These are phyloP conservation scores for Fraxinus albicans DNA, from an alignment of 305 asterid genomes.

Conservation along the genomic window DNA sequence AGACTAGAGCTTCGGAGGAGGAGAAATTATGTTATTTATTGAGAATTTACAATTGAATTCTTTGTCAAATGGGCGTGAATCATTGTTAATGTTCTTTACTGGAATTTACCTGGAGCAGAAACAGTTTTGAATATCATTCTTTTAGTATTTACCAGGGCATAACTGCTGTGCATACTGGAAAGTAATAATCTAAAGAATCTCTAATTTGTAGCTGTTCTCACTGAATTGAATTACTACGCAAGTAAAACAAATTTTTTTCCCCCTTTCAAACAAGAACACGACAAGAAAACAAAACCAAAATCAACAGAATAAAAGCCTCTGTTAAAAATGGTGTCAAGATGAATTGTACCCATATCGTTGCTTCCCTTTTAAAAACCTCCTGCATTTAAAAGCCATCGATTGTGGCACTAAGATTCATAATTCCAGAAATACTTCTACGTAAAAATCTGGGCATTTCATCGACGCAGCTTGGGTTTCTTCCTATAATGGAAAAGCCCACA, in stretches of 20 bases:
- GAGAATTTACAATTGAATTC: no score
- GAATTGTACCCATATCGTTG: constrained; percentile 58
- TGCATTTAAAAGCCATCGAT: constrained; percentile 56
- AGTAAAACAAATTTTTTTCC: no score
- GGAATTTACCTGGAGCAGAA: not conserved
- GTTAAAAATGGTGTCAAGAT: constrained; percentile 48
- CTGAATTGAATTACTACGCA: not conserved
- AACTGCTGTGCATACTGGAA: not conserved
- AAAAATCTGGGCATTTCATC: constrained; percentile 66
- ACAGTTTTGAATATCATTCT: not conserved
- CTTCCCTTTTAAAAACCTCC: constrained; percentile 78
- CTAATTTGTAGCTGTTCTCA: not conserved
- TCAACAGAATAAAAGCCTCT: constrained; percentile 50
- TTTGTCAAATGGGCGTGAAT: no score
- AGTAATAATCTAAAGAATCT: not conserved
- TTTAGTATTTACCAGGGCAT: not conserved
- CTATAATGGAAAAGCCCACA: constrained; percentile 57
- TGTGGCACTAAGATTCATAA: constrained; percentile 47
- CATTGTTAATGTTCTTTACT: not conserved
- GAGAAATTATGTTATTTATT: not conserved
- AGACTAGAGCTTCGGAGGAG: not conserved
- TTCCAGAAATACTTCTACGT: constrained; percentile 57
- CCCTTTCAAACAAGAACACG: constrained; percentile 6
- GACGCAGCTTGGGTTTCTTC: constrained; percentile 61
- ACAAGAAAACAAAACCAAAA: constrained; percentile 37